Evolutionary conservation across 148 eudicot genomes (phyloP), one percentile per base, ranked within the genome.

Genomic region (Chenopodium album): DNA sequence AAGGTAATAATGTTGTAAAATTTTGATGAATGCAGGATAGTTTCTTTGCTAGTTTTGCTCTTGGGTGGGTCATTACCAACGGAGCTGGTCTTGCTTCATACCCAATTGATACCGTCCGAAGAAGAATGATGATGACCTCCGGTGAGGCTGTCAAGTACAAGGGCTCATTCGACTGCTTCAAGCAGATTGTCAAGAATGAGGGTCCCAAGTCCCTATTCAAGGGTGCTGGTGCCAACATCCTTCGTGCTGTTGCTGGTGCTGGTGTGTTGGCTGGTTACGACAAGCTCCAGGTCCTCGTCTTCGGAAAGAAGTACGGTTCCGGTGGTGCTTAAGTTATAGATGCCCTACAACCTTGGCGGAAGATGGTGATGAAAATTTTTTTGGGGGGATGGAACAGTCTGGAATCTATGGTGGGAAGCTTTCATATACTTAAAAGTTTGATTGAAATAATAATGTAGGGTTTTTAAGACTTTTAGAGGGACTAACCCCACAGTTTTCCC

Each of bases 71-170:
- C 28, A 87, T 89, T 81, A 91, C 94, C 76, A 91, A 87, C 32
- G 91, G 88, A 75, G 94, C 94, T 48, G 92, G 94, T 31, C 90
- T 92, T 73, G 93, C 95, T 46, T 90, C 95, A 1, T 90, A 92
- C 87, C 93, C 95, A 41, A 85, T 92, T 46, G 92, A 92, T 75
- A 92, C 93, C 0, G 95, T 92, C 19, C 90, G 95, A 12, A 90
- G 95, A 89, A 89, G 95, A 87, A 92, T 92, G 95, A 92, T 92
- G 94, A 90, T 92, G 94, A 92, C 94, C 26, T 92, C 94, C 14
- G 94, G 94, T 77, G 91, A 92, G 65, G 94, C 94, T 2, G 94
- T 92, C 71, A 92, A 92, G 89, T 92, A 92, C 92, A 92, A 89
- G 88, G 86, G 92, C 56, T 90, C 94, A 6, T 0, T 90, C 2